Evolutionary conservation across 1,284 basidiomycete species (phyloP).

Genomic region (Omphalotus olearius): DNA sequence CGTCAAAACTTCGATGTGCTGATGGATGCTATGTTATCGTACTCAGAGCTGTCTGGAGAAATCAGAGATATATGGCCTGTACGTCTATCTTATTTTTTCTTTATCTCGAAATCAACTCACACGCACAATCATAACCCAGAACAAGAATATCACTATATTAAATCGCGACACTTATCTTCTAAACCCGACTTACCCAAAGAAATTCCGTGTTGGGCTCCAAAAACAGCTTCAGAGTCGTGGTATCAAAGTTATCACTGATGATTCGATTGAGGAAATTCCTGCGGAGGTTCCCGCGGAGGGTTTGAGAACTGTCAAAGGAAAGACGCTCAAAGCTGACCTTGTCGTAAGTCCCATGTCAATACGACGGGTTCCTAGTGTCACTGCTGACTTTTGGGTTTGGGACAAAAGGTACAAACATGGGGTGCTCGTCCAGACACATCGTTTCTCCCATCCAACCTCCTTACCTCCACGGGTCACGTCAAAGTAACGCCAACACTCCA

Average conservation of each 20-base stretch:
- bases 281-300: slow-evolving; percentile 22
- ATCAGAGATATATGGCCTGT: slow-evolving; percentile 51
- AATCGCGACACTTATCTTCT: slow-evolving; percentile 51
- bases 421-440: slow-evolving; percentile 48
- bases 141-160: slow-evolving; percentile 62
- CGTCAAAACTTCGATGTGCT: no score
- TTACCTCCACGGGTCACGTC: slow-evolving; percentile 31
- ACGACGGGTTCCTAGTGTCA: not conserved
- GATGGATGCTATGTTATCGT: not conserved
- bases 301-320: slow-evolving; percentile 50
- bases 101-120: not conserved
- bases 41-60: slow-evolving; percentile 56
- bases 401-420: slow-evolving; percentile 38
- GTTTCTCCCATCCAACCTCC: slow-evolving; percentile 29
- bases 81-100: not conserved
- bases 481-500: slow-evolving; percentile 51
- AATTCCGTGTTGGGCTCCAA: slow-evolving; percentile 46
- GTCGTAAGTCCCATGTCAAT: no score
- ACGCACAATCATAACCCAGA: slow-evolving; percentile 18
- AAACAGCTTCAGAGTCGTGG: slow-evolving; percentile 37
- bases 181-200: slow-evolving; percentile 53
- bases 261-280: slow-evolving; percentile 45
- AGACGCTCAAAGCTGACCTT: slow-evolving; percentile 49
- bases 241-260: slow-evolving; percentile 50
- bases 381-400: not conserved